Evolutionary conservation across 202 grass and related monocot species (phyloP).

Genomic region (Eragrostis tef): DNA sequence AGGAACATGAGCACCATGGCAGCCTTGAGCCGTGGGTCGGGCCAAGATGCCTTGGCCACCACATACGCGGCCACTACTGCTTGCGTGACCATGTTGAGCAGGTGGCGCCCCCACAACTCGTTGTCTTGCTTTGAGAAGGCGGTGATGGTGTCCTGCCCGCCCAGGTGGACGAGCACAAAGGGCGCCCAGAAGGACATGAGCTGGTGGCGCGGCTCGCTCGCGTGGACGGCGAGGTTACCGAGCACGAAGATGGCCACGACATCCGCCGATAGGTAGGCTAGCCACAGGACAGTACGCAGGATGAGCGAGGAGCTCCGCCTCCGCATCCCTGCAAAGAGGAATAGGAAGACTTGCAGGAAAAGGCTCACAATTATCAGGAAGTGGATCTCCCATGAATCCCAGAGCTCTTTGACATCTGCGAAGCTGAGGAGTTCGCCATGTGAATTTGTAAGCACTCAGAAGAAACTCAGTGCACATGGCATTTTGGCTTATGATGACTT

Average conservation of each 20-base stretch:
- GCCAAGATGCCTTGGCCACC: conserved; percentile 18
- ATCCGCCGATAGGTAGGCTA: conserved; percentile 4
- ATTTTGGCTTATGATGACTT: no score
- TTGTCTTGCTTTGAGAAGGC: conserved; percentile 22
- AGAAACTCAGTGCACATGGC: no score
- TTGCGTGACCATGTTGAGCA: conserved; percentile 5
- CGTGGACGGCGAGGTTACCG: neutral
- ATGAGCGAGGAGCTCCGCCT: neutral
- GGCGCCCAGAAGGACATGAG: conserved; percentile 23
- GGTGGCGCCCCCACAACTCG: conserved; percentile 8
- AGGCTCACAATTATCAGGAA: neutral
- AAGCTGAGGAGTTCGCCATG: neutral
- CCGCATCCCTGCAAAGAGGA: neutral
- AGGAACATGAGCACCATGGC: conserved; percentile 33
- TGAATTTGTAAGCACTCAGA: no score
- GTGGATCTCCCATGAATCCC: neutral
- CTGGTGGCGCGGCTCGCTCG: neutral
- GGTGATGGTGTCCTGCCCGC: conserved; percentile 22
- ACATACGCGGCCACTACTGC: neutral
- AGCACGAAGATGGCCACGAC: conserved; percentile 21
- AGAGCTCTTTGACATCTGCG: neutral
- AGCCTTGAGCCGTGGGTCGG: neutral
- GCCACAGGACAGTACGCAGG: neutral
- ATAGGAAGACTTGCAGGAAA: conserved; percentile 2
- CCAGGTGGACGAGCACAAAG: conserved; percentile 16